Conservation (phyloP, 805 yeast species). For the Candida arabinofermentans region DNA sequence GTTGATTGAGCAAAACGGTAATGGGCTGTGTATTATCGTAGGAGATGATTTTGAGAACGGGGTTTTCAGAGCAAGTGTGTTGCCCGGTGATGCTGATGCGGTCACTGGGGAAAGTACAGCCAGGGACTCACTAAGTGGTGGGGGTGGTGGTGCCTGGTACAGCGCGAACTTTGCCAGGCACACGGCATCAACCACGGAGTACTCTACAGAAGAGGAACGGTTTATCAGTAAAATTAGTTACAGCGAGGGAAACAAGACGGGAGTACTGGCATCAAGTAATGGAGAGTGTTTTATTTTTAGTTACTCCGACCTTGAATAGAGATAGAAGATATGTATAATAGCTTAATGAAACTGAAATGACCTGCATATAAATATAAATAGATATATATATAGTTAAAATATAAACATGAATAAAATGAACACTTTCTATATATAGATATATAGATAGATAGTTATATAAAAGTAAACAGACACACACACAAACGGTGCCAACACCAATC, state of each 20-base stretch:
- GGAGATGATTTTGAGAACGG: background rate
- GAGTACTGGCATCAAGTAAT: background rate
- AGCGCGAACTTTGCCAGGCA: background rate
- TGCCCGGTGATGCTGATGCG: background rate
- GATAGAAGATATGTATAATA: too few species aligned
- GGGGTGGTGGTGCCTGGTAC: background rate
- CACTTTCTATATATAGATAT: too few species aligned
- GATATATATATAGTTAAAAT: too few species aligned
- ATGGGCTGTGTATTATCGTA: background rate
- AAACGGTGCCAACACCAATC: too few species aligned
- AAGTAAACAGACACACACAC: too few species aligned
- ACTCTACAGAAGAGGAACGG: background rate
- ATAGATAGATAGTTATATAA: too few species aligned
- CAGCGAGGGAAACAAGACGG: background rate
- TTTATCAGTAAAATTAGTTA: background rate
- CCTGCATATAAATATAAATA: too few species aligned
- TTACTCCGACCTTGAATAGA: background rate
- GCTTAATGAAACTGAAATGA: too few species aligned
- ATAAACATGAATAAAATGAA: too few species aligned
- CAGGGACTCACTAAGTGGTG: background rate
- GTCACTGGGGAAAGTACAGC: background rate
- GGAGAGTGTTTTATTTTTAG: conserved; percentile 1
- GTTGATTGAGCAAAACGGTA: background rate
- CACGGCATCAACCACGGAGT: background rate
- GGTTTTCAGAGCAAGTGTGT: background rate